These are phyloP conservation scores for Rossbeevera mucosa DNA, from an alignment of 768 basidiomycete genomes.

Conservation along the genomic window DNA sequence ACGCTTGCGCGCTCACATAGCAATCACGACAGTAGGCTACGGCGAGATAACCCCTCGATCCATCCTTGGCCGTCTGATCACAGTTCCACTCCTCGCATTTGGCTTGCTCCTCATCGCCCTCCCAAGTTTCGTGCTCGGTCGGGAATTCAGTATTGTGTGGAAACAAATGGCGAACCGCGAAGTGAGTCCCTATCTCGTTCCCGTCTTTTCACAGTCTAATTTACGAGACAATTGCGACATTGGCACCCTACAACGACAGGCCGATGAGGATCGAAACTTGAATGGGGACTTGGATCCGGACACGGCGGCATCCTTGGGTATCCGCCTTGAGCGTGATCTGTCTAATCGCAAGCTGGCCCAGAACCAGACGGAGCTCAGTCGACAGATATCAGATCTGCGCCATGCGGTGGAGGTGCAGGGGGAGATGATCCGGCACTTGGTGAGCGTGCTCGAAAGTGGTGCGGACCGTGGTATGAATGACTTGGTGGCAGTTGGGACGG, in stretches of 20 bases:
- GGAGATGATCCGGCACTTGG: conserved; percentile 37
- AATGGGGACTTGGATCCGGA: conserved; percentile 1
- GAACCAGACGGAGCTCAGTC: conserved; percentile 62
- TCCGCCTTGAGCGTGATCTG: conserved; percentile 36
- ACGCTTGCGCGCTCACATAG: conserved; percentile 30
- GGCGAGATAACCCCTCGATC: conserved; percentile 90
- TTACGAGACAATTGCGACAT: not conserved
- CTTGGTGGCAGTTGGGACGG: not conserved
- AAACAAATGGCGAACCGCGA: conserved; percentile 63
- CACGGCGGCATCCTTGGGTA: conserved; percentile 1
- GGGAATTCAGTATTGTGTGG: conserved; percentile 90
- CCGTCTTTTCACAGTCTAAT: not conserved
- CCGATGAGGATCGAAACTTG: not conserved
- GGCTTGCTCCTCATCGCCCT: conserved; percentile 86
- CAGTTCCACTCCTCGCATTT: conserved; percentile 81
- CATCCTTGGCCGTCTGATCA: conserved; percentile 80
- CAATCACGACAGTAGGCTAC: conserved; percentile 87
- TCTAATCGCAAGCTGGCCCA: conserved; percentile 58
- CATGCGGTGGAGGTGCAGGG: conserved; percentile 56
- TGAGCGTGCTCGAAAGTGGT: conserved; percentile 15
- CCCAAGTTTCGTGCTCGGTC: conserved; percentile 86
- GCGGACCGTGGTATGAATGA: not conserved
- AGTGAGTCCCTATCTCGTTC: conserved; percentile 26
- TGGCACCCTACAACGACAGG: not conserved
- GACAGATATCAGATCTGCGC: conserved; percentile 58